Percentiles rank a stretch among this genome's conserved stretches.
phyloP scores from a whole-genome alignment of 2,329 filamentous ascomycete species.

The Ophidiomyces ophidiicola region DNA sequence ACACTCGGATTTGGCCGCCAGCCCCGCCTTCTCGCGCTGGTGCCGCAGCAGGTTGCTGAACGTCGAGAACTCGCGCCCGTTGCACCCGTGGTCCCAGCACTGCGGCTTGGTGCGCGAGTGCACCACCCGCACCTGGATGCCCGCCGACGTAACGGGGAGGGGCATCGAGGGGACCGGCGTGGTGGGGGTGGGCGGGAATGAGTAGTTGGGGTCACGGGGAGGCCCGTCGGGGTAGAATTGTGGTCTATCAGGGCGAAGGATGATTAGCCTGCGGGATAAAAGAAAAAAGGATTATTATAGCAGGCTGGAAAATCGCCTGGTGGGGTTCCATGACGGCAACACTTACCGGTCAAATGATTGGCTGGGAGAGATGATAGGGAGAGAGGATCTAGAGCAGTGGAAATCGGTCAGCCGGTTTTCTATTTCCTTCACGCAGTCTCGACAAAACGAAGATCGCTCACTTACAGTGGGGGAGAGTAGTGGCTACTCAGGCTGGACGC shows the following conservation, averaged over 20 bases:
- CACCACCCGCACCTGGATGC: slow-evolving; percentile 48
- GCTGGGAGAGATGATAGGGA: slow-evolving; percentile 3
- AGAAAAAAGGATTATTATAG: not conserved
- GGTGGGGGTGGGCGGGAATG: slow-evolving; percentile 1
- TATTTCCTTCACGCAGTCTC: too few species aligned
- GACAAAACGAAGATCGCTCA: too few species aligned
- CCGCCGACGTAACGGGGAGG: slow-evolving; percentile 26
- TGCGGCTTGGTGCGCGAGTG: slow-evolving; percentile 80
- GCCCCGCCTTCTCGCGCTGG: slow-evolving; percentile 87
- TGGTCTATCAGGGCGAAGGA: not conserved
- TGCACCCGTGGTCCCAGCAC: slow-evolving; percentile 95
- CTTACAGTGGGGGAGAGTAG: slow-evolving; percentile 7
- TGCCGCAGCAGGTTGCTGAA: slow-evolving; percentile 91
- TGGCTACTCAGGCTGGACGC: not conserved
- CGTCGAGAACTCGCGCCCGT: slow-evolving; percentile 87
- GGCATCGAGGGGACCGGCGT: slow-evolving; percentile 5
- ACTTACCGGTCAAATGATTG: slow-evolving; percentile 6
- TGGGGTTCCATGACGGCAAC: not conserved
- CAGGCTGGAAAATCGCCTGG: too few species aligned
- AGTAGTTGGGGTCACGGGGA: not conserved
- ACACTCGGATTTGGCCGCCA: slow-evolving; percentile 76
- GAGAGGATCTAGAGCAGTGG: not conserved
- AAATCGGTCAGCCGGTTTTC: not conserved
- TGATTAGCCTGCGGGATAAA: not conserved
- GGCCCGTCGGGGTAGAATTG: slow-evolving; percentile 1